Percentiles rank a stretch among this genome's conserved stretches.
phyloP scores from a whole-genome alignment of 2,329 filamentous ascomycete genomes.

The Sporothrix pseudoabietina region DNA sequence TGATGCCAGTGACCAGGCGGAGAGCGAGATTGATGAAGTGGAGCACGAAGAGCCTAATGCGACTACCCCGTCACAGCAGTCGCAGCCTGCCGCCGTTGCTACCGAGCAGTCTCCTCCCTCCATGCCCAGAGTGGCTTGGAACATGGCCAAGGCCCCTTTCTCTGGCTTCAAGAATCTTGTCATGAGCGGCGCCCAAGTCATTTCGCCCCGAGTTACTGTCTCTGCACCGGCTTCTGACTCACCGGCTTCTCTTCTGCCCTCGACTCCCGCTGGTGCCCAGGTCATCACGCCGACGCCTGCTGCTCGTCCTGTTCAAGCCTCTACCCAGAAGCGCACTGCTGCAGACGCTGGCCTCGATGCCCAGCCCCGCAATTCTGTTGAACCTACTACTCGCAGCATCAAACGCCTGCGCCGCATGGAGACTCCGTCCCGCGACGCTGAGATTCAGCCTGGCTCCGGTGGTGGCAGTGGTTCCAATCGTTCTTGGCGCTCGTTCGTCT shows the following conservation, averaged over 20 bases:
- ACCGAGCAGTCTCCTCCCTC: constrained; percentile 21
- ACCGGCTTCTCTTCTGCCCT: neutral
- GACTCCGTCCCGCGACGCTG: neutral
- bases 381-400: neutral
- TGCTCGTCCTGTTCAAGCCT: neutral
- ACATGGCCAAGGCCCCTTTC: constrained; percentile 38
- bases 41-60: neutral
- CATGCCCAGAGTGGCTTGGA: constrained; percentile 36
- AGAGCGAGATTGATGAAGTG: neutral
- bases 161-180: constrained; percentile 42
- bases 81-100: neutral
- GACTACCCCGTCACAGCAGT: constrained; percentile 13
- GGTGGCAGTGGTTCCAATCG: constrained; percentile 3
- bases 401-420: constrained; percentile 14
- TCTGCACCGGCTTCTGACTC: neutral
- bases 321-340: constrained; percentile 25
- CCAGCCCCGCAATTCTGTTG: neutral
- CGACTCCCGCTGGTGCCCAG: neutral
- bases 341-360: constrained; percentile 13
- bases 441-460: constrained; percentile 15
- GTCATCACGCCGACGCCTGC: neutral
- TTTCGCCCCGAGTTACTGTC: constrained; percentile 37
- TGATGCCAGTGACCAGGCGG: neutral
- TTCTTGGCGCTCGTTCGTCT: constrained; percentile 31
- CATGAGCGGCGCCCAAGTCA: constrained; percentile 38